phyloP scores from a whole-genome alignment of 2,329 filamentous ascomycete genomes.

The Hymenoscyphus scutula region DNA sequence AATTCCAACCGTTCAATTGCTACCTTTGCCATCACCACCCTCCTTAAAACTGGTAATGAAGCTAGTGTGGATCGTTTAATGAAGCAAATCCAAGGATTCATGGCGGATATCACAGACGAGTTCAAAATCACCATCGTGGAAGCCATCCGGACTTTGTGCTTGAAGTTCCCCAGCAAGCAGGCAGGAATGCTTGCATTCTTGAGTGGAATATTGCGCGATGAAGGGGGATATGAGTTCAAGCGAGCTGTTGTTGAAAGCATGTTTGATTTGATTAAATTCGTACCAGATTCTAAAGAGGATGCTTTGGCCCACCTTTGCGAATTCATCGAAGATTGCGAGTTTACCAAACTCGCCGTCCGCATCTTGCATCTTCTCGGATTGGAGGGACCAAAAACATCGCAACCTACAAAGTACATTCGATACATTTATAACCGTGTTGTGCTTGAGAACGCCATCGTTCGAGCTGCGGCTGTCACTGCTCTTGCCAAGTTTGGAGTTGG shows the following conservation, averaged over 20 bases:
- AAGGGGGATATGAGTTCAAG: conserved; percentile 98
- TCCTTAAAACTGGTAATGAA: conserved; percentile 98
- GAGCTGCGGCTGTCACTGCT: conserved; percentile 92
- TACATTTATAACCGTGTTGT: conserved; percentile 99
- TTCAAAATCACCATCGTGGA: conserved; percentile 99
- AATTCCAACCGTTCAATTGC: conserved; percentile 97
- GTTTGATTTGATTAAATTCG: conserved; percentile 98
- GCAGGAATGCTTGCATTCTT: conserved; percentile 97
- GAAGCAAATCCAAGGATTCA: conserved; percentile 98
- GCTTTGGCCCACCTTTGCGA: conserved; percentile 95
- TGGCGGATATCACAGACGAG: conserved; percentile 98
- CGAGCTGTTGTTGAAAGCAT: conserved; percentile 96
- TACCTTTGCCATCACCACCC: conserved; percentile 95
- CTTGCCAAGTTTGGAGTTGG: conserved; percentile 96
- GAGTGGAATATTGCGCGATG: conserved; percentile 92
- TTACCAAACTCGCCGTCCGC: conserved; percentile 93
- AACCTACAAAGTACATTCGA: conserved; percentile 97
- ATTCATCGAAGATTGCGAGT: conserved; percentile 99
- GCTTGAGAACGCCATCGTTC: conserved; percentile 91
- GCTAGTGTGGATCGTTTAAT: conserved; percentile 94
- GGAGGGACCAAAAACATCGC: conserved; percentile 90
- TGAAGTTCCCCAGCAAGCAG: conserved; percentile 98
- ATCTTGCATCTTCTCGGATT: conserved; percentile 91
- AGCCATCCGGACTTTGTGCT: conserved; percentile 89
- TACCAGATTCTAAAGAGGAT: conserved; percentile 78